These are phyloP conservation scores for Cucumis hystrix DNA, from an alignment of 306 rosid genomes.

Conservation along the genomic window DNA sequence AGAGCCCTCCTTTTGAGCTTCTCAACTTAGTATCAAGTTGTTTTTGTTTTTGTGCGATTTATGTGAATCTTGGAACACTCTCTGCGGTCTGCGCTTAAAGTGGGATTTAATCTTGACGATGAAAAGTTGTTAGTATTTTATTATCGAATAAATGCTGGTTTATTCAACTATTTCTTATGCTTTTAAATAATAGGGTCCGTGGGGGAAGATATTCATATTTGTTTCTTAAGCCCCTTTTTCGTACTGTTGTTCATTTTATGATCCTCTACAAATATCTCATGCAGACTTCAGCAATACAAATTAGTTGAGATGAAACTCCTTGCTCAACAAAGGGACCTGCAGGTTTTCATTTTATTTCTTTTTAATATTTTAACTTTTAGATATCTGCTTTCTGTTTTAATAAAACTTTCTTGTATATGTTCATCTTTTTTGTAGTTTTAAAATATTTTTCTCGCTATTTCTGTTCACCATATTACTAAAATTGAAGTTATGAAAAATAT, in stretches of 20 bases:
- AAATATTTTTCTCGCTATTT: not conserved
- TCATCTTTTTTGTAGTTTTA: not conserved
- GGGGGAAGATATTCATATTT: not conserved
- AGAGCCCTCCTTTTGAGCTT: not conserved
- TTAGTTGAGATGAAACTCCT: slow-evolving; percentile 96
- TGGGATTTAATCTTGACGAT: not conserved
- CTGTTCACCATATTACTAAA: not conserved
- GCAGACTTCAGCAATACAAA: slow-evolving; percentile 96
- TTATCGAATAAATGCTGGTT: not conserved
- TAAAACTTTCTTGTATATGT: not conserved
- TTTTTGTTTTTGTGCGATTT: not conserved
- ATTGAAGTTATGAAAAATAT: too few species aligned
- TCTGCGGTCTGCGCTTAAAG: not conserved
- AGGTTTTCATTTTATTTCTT: slow-evolving; percentile 22
- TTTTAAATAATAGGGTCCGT: not conserved
- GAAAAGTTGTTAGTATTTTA: not conserved
- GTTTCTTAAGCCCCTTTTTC: not conserved
- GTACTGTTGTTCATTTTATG: not conserved
- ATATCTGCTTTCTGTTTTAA: not conserved
- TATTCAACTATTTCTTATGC: not conserved
- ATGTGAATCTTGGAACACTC: not conserved
- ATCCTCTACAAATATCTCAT: slow-evolving; percentile 7
- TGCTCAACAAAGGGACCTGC: slow-evolving; percentile 89
- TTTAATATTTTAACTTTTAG: not conserved
- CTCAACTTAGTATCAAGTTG: not conserved